Conservation (phyloP, 1,139 yeast species). For the Taphrina pruni region DNA sequence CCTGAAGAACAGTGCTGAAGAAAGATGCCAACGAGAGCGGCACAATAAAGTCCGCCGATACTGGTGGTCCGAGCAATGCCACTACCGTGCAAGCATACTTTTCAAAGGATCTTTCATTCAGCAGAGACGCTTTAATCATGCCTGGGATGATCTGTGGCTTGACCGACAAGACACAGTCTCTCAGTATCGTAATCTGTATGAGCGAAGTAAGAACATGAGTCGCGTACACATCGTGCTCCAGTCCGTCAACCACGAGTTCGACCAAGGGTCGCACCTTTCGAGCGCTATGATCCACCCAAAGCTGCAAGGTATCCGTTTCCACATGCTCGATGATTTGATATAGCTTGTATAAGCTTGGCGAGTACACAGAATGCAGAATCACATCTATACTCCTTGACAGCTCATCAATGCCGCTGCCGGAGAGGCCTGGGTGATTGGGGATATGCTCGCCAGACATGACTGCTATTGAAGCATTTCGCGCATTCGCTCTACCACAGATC, state of each 20-base stretch:
- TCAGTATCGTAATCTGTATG: background rate
- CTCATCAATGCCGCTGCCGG: background rate
- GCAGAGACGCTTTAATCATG: slow-evolving; percentile 12
- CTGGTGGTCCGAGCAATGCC: slow-evolving; percentile 8
- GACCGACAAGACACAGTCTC: slow-evolving; percentile 4
- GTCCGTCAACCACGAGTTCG: slow-evolving; percentile 10
- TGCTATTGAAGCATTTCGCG: too few species aligned
- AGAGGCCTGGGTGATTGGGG: too few species aligned
- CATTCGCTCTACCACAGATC: too few species aligned
- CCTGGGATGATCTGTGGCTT: slow-evolving; percentile 7
- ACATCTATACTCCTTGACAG: slow-evolving; percentile 2
- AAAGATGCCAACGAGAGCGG: slow-evolving; percentile 1
- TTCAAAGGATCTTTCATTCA: slow-evolving; percentile 26
- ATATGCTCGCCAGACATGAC: too few species aligned
- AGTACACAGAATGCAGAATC: background rate
- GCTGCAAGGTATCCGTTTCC: background rate
- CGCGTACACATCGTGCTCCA: slow-evolving; percentile 21
- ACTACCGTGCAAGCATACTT: background rate
- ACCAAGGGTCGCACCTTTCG: slow-evolving; percentile 1
- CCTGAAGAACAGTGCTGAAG: slow-evolving; percentile 4
- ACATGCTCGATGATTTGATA: background rate
- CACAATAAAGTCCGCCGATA: slow-evolving; percentile 1
- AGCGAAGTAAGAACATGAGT: background rate
- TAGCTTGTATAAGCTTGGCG: background rate
- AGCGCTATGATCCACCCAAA: background rate